Evolutionary conservation across 495 filamentous ascomycete species (phyloP).

Genomic region (Penicillium riverlandense): DNA sequence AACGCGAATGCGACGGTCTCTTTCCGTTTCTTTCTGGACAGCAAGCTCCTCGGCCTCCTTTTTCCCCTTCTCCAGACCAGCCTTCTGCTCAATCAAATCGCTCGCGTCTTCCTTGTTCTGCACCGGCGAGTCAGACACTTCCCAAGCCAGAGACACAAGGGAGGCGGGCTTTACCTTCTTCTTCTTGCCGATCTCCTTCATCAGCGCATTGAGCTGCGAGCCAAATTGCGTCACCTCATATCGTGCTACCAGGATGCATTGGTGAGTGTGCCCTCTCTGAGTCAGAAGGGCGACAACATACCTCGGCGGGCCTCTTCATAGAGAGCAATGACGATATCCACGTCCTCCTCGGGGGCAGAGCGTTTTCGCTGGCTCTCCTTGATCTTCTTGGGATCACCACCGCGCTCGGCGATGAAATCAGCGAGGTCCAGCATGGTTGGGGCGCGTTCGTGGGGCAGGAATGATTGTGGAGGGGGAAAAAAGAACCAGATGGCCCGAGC

Average conservation of each 20-base stretch:
- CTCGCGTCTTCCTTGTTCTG: constrained; percentile 80
- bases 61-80: constrained; percentile 68
- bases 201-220: constrained; percentile 74
- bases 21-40: constrained; percentile 59
- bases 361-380: constrained; percentile 81
- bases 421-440: constrained; percentile 66
- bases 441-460: neutral
- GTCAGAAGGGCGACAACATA: constrained; percentile 20
- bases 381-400: constrained; percentile 82
- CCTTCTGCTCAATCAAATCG: constrained; percentile 68
- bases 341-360: constrained; percentile 67
- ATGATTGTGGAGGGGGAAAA: no score
- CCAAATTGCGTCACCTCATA: constrained; percentile 76
- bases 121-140: neutral
- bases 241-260: constrained; percentile 43
- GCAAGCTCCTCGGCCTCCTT: constrained; percentile 68
- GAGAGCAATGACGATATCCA: constrained; percentile 83
- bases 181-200: constrained; percentile 85
- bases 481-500: no score
- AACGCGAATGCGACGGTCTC: constrained; percentile 70
- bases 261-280: constrained; percentile 1
- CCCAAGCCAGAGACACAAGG: neutral
- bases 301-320: constrained; percentile 82
- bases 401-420: constrained; percentile 78
- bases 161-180: constrained; percentile 60